These are phyloP conservation scores for Rosa lucieae DNA, from an alignment of 306 rosid species.

Conservation along the genomic window DNA sequence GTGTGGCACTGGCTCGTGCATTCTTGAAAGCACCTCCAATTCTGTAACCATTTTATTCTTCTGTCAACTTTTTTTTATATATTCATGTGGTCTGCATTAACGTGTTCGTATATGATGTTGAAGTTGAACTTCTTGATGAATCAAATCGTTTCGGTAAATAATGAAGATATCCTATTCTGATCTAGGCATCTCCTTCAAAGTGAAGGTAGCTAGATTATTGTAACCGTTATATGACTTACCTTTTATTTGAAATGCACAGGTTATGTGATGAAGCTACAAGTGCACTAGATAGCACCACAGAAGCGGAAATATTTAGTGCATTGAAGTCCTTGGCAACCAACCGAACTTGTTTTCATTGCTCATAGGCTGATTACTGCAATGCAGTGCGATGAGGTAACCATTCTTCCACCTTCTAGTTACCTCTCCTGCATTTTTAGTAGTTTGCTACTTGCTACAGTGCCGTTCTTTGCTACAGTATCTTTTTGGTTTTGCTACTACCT, in stretches of 20 bases:
- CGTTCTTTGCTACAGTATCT: not conserved
- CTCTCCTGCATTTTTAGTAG: not conserved
- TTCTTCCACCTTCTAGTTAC: not conserved
- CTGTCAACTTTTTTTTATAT: not conserved
- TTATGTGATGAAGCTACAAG: conserved; percentile 99
- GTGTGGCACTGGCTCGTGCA: conserved; percentile 95
- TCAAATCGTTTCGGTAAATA: not conserved
- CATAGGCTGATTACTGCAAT: conserved; percentile 98
- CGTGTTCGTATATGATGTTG: not conserved
- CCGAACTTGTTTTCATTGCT: conserved; percentile 90
- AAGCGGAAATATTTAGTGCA: conserved; percentile 88
- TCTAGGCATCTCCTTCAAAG: conserved; percentile 6
- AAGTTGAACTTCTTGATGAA: not conserved
- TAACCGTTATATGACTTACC: not conserved
- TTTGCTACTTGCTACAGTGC: not conserved
- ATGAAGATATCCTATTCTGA: not conserved
- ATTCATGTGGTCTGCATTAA: not conserved
- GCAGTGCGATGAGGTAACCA: conserved; percentile 90
- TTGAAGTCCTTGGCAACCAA: conserved; percentile 71
- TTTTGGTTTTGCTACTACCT: not conserved
- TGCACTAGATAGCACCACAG: conserved; percentile 98
- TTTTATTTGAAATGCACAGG: conserved; percentile 40
- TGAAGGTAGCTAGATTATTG: not conserved
- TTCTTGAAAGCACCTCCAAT: conserved; percentile 93
- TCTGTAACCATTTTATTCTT: conserved; percentile 51